phyloP scores from a whole-genome alignment of 2,329 filamentous ascomycete genomes.

The Fusarium bulbicola region DNA sequence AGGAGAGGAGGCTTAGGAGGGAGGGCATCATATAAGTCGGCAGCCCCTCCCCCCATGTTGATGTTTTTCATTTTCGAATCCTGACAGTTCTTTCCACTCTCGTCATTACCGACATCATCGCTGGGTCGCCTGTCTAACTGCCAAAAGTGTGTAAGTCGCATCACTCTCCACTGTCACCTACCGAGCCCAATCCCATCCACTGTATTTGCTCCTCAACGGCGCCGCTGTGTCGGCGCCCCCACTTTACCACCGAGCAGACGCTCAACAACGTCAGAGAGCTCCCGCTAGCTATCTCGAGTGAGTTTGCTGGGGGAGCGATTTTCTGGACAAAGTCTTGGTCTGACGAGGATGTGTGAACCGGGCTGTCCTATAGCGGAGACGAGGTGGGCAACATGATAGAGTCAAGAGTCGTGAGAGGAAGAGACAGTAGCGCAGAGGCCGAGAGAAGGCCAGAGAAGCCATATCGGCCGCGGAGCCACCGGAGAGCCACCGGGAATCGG shows the following conservation, averaged over 20 bases:
- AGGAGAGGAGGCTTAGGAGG: slow-evolving; percentile 30
- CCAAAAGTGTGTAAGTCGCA: slow-evolving; percentile 39
- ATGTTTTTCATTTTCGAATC: slow-evolving; percentile 15
- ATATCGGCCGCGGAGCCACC: slow-evolving; percentile 38
- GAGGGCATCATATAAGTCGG: slow-evolving; percentile 35
- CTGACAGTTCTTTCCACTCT: slow-evolving; percentile 23
- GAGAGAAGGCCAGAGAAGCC: slow-evolving; percentile 33
- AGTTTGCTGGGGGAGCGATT: slow-evolving; percentile 33
- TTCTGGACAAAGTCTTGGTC: slow-evolving; percentile 33
- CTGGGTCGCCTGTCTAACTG: slow-evolving; percentile 27
- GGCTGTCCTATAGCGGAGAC: slow-evolving; percentile 33
- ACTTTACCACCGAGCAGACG: slow-evolving; percentile 41
- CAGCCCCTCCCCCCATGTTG: slow-evolving; percentile 27
- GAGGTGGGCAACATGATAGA: slow-evolving; percentile 24
- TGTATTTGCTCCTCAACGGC: slow-evolving; percentile 29
- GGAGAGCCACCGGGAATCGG: slow-evolving; percentile 36
- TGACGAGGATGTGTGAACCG: slow-evolving; percentile 22
- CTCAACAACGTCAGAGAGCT: slow-evolving; percentile 39
- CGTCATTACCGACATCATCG: slow-evolving; percentile 38
- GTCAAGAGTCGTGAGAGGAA: slow-evolving; percentile 31
- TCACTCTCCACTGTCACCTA: slow-evolving; percentile 34
- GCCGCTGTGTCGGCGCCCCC: slow-evolving; percentile 27
- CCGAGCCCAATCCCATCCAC: slow-evolving; percentile 34
- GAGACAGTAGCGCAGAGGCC: slow-evolving; percentile 34
- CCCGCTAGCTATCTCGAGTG: slow-evolving; percentile 39